These are phyloP conservation scores for Globisporangium abappressorium DNA, from an alignment of 352 stramenopile genomes.

Conservation along the genomic window DNA sequence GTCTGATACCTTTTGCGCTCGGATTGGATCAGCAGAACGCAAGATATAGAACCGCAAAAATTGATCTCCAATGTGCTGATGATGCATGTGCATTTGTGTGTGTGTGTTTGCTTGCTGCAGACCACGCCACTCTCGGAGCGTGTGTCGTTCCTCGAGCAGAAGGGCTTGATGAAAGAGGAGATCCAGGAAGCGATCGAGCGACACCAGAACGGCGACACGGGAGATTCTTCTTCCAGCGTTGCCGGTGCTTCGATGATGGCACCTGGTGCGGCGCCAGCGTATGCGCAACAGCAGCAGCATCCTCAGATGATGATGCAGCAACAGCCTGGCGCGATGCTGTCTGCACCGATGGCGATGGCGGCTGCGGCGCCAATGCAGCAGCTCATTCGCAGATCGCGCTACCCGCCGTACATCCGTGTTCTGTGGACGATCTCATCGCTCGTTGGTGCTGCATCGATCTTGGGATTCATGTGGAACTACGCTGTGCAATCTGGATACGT, in stretches of 20 bases:
- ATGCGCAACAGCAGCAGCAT: conserved; percentile 5
- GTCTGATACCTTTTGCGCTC: background rate
- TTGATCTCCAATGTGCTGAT: background rate
- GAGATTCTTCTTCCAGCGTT: background rate
- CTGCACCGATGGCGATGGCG: conserved; percentile 47
- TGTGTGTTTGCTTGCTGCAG: conserved; percentile 14
- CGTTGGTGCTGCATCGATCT: conserved; percentile 61
- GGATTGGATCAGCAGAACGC: background rate
- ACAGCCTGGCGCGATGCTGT: conserved; percentile 18
- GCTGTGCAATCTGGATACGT: conserved; percentile 67
- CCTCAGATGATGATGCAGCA: conserved; percentile 7
- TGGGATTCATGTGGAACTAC: conserved; percentile 77
- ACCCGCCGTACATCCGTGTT: conserved; percentile 60
- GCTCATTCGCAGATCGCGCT: conserved; percentile 30
- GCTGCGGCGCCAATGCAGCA: conserved; percentile 45
- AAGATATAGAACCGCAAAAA: background rate
- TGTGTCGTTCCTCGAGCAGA: conserved; percentile 76
- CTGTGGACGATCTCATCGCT: conserved; percentile 72
- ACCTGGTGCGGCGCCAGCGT: background rate
- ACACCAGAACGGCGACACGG: conserved; percentile 32
- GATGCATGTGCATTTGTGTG: background rate
- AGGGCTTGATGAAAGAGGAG: conserved; percentile 78
- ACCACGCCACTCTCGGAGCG: conserved; percentile 72
- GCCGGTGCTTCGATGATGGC: background rate
- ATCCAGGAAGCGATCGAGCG: conserved; percentile 78